phyloP scores from a whole-genome alignment of 2,329 filamentous ascomycete species.

The Colletotrichum coccodes region DNA sequence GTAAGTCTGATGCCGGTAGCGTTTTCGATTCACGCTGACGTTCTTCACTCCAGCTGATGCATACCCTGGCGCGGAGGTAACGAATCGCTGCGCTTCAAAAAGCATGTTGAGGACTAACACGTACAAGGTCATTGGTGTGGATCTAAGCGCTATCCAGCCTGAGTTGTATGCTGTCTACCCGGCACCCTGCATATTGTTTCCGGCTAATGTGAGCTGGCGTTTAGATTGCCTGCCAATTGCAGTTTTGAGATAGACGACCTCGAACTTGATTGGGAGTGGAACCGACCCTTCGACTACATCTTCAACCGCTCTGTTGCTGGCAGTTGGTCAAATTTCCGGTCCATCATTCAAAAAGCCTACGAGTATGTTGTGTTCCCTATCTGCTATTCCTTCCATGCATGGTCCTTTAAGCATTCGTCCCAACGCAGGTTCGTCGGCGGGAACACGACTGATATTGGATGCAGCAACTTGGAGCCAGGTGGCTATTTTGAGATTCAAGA shows the following conservation, averaged over 20 bases:
- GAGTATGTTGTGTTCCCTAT: constrained; percentile 4
- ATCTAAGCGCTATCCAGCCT: constrained; percentile 54
- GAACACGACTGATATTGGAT: not conserved
- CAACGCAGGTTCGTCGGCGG: not conserved
- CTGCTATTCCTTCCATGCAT: constrained; percentile 19
- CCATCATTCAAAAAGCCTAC: constrained; percentile 9
- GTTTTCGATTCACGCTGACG: constrained; percentile 10
- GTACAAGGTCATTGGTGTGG: constrained; percentile 47
- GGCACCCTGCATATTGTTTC: too few relatives aligned
- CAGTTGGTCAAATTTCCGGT: constrained; percentile 36
- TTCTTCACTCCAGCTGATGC: constrained; percentile 37
- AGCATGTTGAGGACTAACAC: not conserved
- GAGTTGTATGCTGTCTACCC: constrained; percentile 37
- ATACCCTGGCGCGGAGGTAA: constrained; percentile 42
- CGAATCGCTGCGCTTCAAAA: accelerated
- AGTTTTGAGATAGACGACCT: constrained; percentile 57
- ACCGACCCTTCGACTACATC: constrained; percentile 52
- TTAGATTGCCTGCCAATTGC: constrained; percentile 58
- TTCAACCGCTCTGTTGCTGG: constrained; percentile 46
- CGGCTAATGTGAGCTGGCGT: not conserved
- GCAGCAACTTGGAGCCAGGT: constrained; percentile 40
- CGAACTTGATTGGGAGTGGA: constrained; percentile 51
- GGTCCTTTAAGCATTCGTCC: constrained; percentile 4
- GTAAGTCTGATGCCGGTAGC: constrained; percentile 27
- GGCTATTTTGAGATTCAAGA: constrained; percentile 47